Conservation (phyloP, 2,329 filamentous ascomycete genomes). For the Allantophomopsis cytisporea region DNA sequence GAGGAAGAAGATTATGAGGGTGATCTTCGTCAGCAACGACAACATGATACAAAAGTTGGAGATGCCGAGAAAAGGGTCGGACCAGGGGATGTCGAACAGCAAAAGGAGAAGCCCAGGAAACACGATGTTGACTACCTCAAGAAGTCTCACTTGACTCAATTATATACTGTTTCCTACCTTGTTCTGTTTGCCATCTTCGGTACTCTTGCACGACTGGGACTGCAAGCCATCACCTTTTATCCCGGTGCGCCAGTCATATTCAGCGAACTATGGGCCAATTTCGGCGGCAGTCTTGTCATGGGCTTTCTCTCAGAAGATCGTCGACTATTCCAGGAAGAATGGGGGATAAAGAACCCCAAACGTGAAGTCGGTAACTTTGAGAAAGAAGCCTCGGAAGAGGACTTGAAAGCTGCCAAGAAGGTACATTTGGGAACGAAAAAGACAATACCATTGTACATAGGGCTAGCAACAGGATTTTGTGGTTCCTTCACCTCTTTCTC, state of each 20-base stretch:
- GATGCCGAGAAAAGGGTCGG: background rate
- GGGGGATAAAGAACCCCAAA: constrained; percentile 18
- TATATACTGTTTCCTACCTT: constrained; percentile 70
- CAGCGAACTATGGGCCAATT: constrained; percentile 75
- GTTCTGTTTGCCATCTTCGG: constrained; percentile 77
- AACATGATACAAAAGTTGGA: background rate
- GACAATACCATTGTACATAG: constrained; percentile 78
- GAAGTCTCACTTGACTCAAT: constrained; percentile 24
- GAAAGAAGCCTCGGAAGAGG: constrained; percentile 3
- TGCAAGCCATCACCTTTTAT: constrained; percentile 70
- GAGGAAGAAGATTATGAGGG: constrained; percentile 11
- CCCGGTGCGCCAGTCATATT: constrained; percentile 63
- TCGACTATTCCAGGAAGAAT: constrained; percentile 58
- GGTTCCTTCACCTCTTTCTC: constrained; percentile 88
- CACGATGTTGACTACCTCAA: too few relatives aligned
- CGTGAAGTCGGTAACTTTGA: constrained; percentile 1
- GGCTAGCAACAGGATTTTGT: constrained; percentile 75
- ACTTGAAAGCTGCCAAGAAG: constrained; percentile 32
- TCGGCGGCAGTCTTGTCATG: constrained; percentile 68
- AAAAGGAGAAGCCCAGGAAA: constrained; percentile 1
- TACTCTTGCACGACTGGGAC: constrained; percentile 68
- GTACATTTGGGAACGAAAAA: constrained; percentile 58
- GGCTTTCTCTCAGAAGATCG: constrained; percentile 75
- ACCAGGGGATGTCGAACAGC: constrained; percentile 5
- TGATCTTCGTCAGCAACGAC: background rate